Evolutionary conservation across 2,329 filamentous ascomycete species (phyloP).

Genomic region (Acephala macrosclerotiorum): DNA sequence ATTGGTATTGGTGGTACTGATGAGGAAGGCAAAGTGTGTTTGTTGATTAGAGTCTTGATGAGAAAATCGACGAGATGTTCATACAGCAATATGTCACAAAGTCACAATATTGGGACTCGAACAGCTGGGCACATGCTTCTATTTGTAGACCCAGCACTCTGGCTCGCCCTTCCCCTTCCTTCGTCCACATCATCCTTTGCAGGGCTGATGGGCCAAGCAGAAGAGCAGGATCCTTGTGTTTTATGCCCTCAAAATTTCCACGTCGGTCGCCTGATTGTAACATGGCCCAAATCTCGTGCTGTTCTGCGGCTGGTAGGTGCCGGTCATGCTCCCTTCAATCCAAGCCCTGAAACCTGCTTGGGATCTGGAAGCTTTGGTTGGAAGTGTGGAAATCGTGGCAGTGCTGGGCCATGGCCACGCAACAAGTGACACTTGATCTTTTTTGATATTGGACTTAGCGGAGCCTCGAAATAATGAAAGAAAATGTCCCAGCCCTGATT

Average conservation of each 20-base stretch:
- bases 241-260: constrained; percentile 26
- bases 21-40: background rate
- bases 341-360: constrained; percentile 29
- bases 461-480: constrained; percentile 17
- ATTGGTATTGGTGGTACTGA: background rate
- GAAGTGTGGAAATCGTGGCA: constrained; percentile 28
- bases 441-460: constrained; percentile 5
- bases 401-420: constrained; percentile 23
- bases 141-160: constrained; percentile 11
- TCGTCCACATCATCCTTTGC: constrained; percentile 20
- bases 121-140: constrained; percentile 1
- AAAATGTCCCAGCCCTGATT: constrained; percentile 18
- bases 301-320: constrained; percentile 16
- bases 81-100: background rate
- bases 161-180: constrained; percentile 6
- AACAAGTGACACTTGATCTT: background rate
- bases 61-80: background rate
- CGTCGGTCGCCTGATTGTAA: constrained; percentile 32
- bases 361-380: constrained; percentile 9
- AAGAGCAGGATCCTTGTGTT: constrained; percentile 27
- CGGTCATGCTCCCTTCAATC: constrained; percentile 4
- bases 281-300: constrained; percentile 24
- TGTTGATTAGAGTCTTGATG: background rate
- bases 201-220: constrained; percentile 29
- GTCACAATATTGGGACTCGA: background rate